phyloP scores from a whole-genome alignment of 495 filamentous ascomycete genomes.

The Podospora sp. region DNA sequence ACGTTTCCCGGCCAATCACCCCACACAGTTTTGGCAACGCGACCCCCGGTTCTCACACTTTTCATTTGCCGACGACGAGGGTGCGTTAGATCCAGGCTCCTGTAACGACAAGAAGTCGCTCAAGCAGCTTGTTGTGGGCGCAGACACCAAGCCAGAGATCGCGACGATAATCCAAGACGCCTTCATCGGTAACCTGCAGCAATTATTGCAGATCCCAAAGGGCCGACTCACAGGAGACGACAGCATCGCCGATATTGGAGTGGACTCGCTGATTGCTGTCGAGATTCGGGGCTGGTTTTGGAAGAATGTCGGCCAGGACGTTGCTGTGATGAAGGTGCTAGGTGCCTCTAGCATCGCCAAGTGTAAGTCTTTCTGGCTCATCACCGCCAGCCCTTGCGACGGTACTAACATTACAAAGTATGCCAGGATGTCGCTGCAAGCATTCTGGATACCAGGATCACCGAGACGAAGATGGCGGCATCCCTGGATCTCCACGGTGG shows the following conservation, averaged over 20 bases:
- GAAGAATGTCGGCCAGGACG: slow-evolving; percentile 45
- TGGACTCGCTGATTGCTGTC: slow-evolving; percentile 55
- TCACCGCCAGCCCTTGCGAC: not conserved
- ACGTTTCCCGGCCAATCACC: slow-evolving; percentile 32
- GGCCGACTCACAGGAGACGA: slow-evolving; percentile 30
- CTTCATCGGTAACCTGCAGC: slow-evolving; percentile 33
- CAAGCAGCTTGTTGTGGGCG: slow-evolving; percentile 27
- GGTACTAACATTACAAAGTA: slow-evolving; percentile 19
- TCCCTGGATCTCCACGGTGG: not conserved
- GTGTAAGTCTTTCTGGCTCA: slow-evolving; percentile 7
- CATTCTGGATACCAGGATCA: slow-evolving; percentile 11
- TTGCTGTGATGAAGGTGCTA: slow-evolving; percentile 57
- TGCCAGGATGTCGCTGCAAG: slow-evolving; percentile 23
- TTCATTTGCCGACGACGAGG: slow-evolving; percentile 24
- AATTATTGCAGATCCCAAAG: slow-evolving; percentile 36
- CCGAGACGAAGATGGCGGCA: slow-evolving; percentile 7
- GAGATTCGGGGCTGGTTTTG: slow-evolving; percentile 51
- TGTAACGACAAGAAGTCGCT: slow-evolving; percentile 24
- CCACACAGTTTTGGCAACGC: slow-evolving; percentile 41
- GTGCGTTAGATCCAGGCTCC: not conserved
- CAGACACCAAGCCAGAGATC: slow-evolving; percentile 23
- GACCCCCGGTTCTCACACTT: slow-evolving; percentile 48
- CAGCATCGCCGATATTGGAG: slow-evolving; percentile 41
- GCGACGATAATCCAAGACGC: slow-evolving; percentile 27
- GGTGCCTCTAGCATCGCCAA: slow-evolving; percentile 41